Base-by-base conservation (phyloP, 2,329 filamentous ascomycete genomes). In the Colletotrichum godetiae region DNA sequence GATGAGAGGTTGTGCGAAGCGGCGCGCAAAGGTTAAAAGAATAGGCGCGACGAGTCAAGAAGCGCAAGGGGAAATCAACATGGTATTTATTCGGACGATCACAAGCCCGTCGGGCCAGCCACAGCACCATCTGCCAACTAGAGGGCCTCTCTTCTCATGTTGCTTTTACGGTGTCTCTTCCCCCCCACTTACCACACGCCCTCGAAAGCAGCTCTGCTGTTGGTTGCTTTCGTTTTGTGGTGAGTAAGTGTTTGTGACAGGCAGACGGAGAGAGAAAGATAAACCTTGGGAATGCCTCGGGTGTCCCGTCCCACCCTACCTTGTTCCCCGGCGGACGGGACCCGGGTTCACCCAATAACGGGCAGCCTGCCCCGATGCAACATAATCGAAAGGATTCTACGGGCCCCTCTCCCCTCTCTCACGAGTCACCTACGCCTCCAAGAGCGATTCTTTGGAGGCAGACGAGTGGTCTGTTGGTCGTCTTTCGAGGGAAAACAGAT, bases 21-120 rank as follows among this genome's bases (percentile, higher is more conserved):
- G 42, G 42, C 42, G 42, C 42, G 42, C 42, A 22, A 49, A 49
- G 42, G 42, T 49, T 49, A 15, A 29, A 15, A 42, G 31, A 37
- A n/a, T 13, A 37, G 35, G 24, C 24, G 27, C 15, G 19, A 22
- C 55, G 62, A 71, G 62, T 19, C 56, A 67, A 15, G 46, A 29
- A 15, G 24, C 22, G 11, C 6, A 35, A 35, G n/a, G 15, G 33
- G 5, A 24, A 6, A 35, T n/a, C 12, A 24, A 53, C n/a, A 46
- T 22, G 27, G 63, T 37, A 64, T 72, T 58, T 72, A 68, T 72
- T 69, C 59, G 59, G 69, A 72, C 66, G 65, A 72, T 64, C 31
- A 63, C 42, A 59, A 53, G 37, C 64, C 7, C 65, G 55, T 67
- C 56, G 37, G 61, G 52, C 42, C 8, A 67, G 52, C 35, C 31